Percentiles rank a stretch among this genome's conserved stretches.
These are phyloP conservation scores for Sindora glabra DNA, from an alignment of 306 rosid species.

Conservation along the genomic window DNA sequence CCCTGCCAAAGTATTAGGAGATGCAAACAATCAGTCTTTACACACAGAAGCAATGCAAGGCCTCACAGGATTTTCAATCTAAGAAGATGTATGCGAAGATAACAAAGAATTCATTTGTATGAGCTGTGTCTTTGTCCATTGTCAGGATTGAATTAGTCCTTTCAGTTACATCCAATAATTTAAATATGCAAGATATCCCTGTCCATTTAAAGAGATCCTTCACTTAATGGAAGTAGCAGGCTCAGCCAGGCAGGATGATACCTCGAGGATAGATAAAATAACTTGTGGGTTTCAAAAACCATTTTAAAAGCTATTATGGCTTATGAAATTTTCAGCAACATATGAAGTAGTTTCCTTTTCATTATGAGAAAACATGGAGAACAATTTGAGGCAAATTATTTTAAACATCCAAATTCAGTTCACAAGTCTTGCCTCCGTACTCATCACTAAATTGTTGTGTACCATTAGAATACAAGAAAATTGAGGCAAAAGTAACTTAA, in stretches of 20 bases:
- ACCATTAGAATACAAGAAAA: not conserved
- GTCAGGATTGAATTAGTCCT: not conserved
- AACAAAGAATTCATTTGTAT: not conserved
- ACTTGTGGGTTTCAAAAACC: not conserved
- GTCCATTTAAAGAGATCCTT: not conserved
- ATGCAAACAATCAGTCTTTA: constrained; percentile 10
- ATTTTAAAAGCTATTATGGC: not conserved
- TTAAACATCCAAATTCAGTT: not conserved
- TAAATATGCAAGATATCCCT: not conserved
- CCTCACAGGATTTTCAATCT: not conserved
- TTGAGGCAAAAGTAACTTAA: not conserved
- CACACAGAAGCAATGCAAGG: not conserved
- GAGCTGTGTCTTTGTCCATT: not conserved
- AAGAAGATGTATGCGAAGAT: not conserved
- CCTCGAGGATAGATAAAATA: not conserved
- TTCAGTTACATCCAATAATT: not conserved
- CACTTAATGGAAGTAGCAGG: not conserved
- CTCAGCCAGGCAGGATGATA: not conserved
- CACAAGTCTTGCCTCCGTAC: not conserved
- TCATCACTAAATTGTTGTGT: not conserved
- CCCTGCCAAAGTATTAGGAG: constrained; percentile 50
- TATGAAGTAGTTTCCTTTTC: not conserved
- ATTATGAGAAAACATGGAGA: not conserved
- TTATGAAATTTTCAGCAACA: not conserved
- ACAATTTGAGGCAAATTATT: not conserved